phyloP scores from a whole-genome alignment of 73 alveolate species.

The Breviolum minutum region DNA sequence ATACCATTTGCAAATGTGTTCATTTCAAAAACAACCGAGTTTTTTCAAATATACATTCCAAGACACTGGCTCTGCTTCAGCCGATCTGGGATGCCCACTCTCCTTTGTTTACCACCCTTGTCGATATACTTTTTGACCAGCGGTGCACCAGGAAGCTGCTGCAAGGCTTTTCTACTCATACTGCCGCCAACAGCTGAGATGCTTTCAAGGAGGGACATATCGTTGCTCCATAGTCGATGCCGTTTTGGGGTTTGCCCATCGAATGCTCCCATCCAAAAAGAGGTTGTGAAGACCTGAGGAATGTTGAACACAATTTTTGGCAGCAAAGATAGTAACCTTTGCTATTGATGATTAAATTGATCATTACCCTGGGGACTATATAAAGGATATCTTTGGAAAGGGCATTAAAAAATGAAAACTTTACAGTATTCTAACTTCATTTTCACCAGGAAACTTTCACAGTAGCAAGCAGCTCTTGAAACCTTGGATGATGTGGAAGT shows the following conservation, averaged over 20 bases:
- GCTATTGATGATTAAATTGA: too few relatives aligned
- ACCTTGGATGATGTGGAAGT: background rate
- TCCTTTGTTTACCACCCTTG: background rate
- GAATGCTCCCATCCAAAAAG: conserved; percentile 18
- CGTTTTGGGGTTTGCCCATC: background rate
- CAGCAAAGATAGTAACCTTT: too few relatives aligned
- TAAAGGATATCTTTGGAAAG: too few relatives aligned
- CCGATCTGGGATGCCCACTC: background rate
- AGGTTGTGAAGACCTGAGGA: background rate
- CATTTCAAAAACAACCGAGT: too few relatives aligned
- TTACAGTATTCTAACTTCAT: too few relatives aligned
- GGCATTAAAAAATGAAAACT: background rate
- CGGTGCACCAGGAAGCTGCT: background rate
- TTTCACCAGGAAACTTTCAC: background rate
- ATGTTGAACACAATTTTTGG: too few relatives aligned
- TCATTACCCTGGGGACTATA: too few relatives aligned
- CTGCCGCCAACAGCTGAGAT: background rate
- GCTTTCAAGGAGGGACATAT: background rate
- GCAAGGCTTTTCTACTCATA: background rate
- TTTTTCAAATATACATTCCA: too few relatives aligned
- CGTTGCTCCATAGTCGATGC: conserved; percentile 12
- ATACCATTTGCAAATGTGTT: too few relatives aligned
- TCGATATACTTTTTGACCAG: background rate
- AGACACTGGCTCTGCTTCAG: conserved; percentile 13
- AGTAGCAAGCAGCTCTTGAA: background rate